Base-by-base conservation (phyloP, 495 filamentous ascomycete species). In the Penicillium flavigenum region DNA sequence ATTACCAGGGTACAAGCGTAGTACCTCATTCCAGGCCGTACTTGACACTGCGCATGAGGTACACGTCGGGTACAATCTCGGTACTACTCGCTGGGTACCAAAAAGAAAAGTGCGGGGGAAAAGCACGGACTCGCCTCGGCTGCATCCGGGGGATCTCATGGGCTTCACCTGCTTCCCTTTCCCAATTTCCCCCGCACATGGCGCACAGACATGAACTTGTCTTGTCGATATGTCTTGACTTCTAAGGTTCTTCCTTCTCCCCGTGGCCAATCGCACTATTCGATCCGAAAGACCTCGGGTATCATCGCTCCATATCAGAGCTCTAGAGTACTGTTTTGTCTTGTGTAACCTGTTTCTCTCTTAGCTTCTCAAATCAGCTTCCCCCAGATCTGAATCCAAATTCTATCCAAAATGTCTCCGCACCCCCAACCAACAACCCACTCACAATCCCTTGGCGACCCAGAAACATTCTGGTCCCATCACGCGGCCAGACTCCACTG, bases 401-500 rank as follows among this genome's bases (percentile, higher is more conserved):
- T 4, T 14, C 34, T 38, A 38, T 5, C 32, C 41, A 49, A 48
- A 36, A 63, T 67, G 60, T 38, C 55, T 45, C 56, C 63, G 47
- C 75, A 76, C 43, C 65, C 66, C 34, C 79, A 82, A 67, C 64
- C 75, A 49, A 52, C 60, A 24, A 68, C 74, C 14, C 76, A 74
- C 39, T 54, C 64, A 4, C 56, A 68, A 19, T 81, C 78, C 38
- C 72, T 82, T 27, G 45, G 50, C 0, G 63, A 77, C 61, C 91
- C 91, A 1, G 83, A 88, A 48, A 60, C 65, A 9, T 96, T 96
- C 73, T 96, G 92, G 92, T 72, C 78, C 26, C 73, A 81, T 36
- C 91, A 95, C 62, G 89, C 90, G 7, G 72, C 77, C 14, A 81
- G 88, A 16, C 76, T 97, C 9, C 76, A 88, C 67, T 97, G 92